Evolutionary conservation across 2,329 filamentous ascomycete genomes (phyloP), one percentile per base, ranked within the genome.

Genomic region (Diaporthe vexans): DNA sequence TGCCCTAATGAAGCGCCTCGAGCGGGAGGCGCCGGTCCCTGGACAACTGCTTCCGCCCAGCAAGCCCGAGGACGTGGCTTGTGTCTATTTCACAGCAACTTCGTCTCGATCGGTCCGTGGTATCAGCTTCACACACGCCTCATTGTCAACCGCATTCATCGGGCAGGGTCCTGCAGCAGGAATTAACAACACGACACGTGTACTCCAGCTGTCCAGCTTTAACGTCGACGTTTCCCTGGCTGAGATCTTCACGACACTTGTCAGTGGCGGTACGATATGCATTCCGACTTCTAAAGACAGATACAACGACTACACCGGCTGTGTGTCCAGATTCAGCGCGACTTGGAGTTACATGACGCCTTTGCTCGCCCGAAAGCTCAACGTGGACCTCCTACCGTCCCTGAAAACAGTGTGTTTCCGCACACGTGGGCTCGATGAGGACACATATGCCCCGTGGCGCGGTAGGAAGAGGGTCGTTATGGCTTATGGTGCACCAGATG

Each of bases 111-210:
- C 86, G 68, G 89, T 90, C 0, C 90, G 91, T 73, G 91, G 90
- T 1, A 88, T 91, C 17, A 89, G 92, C 24, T 89, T 93, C 75
- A 89, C 89, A 10, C 92, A 94, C 77, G 83, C 83, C 0, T 87
- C 90, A 0, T 84, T 93, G 1, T 88, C 89, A 1, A 89, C 90
- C 0, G 85, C 86, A 0, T 87, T 90, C 61, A 78, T 86, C 4
- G 85, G 86, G 0, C 88, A 92, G 77, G 88, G 85, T 0, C 82
- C 85, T 0, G 85, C 86, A 0, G 81, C 92, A 2, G 83, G 85
- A 2, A 88, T 91, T 68, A 85, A 84, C 65, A 82, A 79, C 8
- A 81, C 81, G 0, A 91, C 90, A 15, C 86, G 92, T 6, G 88
- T 92, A 4, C 85, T 92, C 80, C 88, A 91, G 74, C 86, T 90